Evolutionary conservation across 2,329 filamentous ascomycete genomes (phyloP).

Genomic region (Periconia digitata): DNA sequence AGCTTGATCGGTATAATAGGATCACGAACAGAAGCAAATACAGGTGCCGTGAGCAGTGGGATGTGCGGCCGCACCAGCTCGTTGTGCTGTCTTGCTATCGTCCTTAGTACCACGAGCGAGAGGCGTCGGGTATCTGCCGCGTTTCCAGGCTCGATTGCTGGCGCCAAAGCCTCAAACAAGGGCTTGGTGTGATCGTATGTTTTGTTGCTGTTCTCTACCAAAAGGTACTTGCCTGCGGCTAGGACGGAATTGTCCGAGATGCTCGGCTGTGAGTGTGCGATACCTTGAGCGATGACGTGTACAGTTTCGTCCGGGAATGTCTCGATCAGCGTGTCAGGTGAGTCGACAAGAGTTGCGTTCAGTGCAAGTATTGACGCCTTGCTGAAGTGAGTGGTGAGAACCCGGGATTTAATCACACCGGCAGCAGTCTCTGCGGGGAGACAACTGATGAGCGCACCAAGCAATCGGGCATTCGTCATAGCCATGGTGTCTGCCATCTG

Average conservation of each 20-base stretch:
- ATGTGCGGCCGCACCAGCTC: conserved; percentile 83
- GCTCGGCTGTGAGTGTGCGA: conserved; percentile 71
- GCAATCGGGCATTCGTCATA: conserved; percentile 85
- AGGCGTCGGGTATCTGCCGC: conserved; percentile 83
- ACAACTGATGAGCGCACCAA: conserved; percentile 87
- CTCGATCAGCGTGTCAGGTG: conserved; percentile 68
- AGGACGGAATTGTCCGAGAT: conserved; percentile 87
- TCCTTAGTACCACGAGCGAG: conserved; percentile 83
- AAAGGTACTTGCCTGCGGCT: conserved; percentile 86
- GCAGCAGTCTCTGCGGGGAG: conserved; percentile 71
- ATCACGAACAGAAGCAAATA: conserved; percentile 90
- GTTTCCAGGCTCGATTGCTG: conserved; percentile 73
- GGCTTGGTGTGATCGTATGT: conserved; percentile 76
- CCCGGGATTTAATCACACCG: conserved; percentile 66
- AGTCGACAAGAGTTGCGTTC: conserved; percentile 85
- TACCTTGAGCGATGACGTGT: conserved; percentile 76
- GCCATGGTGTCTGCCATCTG: conserved; percentile 63
- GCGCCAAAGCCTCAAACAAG: conserved; percentile 76
- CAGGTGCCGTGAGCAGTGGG: conserved; percentile 72
- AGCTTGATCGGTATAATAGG: conserved; percentile 93
- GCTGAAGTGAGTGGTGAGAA: conserved; percentile 75
- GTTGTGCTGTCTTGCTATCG: conserved; percentile 75
- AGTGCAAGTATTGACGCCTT: conserved; percentile 81
- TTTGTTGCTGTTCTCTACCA: conserved; percentile 65
- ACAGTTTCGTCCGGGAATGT: conserved; percentile 73